Conservation (phyloP, 1,284 basidiomycete species). For the Rhizoctonia solani region DNA sequence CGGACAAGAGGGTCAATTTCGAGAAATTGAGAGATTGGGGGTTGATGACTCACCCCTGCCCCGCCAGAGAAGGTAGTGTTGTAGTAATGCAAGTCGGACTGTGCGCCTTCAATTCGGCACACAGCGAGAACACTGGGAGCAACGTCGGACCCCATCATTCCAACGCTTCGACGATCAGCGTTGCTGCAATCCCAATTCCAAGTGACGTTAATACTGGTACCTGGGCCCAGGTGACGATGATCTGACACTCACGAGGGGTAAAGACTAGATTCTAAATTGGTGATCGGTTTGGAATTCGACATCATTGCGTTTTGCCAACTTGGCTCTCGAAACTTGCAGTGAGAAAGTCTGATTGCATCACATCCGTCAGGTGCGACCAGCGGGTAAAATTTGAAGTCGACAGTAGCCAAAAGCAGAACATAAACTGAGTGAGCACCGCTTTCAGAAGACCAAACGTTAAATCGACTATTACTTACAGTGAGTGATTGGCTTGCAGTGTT, state of each 20-base stretch:
- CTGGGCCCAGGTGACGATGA: too few species aligned
- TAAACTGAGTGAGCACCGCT: not conserved
- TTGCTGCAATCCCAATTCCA: conserved; percentile 59
- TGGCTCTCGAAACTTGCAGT: conserved; percentile 49
- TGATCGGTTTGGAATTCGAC: conserved; percentile 55
- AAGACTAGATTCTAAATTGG: conserved; percentile 74
- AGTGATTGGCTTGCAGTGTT: conserved; percentile 5
- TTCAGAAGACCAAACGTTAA: not conserved
- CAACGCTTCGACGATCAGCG: conserved; percentile 84
- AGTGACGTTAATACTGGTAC: conserved; percentile 40
- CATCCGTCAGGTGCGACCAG: conserved; percentile 10
- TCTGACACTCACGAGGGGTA: conserved; percentile 73
- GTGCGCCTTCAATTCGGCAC: conserved; percentile 75
- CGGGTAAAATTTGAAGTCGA: conserved; percentile 25
- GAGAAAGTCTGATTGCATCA: not conserved
- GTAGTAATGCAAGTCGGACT: conserved; percentile 78
- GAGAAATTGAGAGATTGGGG: not conserved
- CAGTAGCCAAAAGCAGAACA: conserved; percentile 2
- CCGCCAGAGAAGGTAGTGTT: conserved; percentile 87
- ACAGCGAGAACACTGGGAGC: conserved; percentile 79
- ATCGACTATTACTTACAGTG: not conserved
- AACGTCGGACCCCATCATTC: conserved; percentile 84
- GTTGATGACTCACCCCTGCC: conserved; percentile 64
- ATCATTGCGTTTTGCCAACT: conserved; percentile 78
- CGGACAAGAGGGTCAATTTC: conserved; percentile 6